phyloP scores from a whole-genome alignment of 2,329 filamentous ascomycete genomes.

The Geosmithia putterillii region DNA sequence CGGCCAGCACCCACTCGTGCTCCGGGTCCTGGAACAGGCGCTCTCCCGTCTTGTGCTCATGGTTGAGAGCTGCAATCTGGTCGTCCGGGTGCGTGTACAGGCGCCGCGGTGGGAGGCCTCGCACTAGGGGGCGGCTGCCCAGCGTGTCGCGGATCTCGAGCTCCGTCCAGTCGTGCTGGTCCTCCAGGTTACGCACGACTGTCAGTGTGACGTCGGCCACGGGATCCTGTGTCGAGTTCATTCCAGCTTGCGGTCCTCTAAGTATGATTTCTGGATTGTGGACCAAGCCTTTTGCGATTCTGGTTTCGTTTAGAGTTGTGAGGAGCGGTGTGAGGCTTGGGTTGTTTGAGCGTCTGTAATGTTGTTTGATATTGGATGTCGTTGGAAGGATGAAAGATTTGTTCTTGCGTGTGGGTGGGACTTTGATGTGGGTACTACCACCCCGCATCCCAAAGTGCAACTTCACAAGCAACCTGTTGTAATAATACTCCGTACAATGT shows the following conservation, averaged over 20 bases:
- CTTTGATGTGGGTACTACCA: no score
- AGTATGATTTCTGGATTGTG: background rate
- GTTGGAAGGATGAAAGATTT: background rate
- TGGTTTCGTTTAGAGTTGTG: background rate
- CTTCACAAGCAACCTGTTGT: no score
- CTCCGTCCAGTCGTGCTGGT: slow-evolving; percentile 64
- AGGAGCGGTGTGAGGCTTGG: background rate
- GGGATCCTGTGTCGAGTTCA: slow-evolving; percentile 4
- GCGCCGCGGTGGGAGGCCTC: slow-evolving; percentile 58
- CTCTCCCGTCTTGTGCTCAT: slow-evolving; percentile 35
- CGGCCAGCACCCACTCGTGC: slow-evolving; percentile 66
- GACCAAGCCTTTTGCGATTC: background rate
- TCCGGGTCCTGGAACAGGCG: slow-evolving; percentile 38
- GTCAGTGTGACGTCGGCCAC: slow-evolving; percentile 19
- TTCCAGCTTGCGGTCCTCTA: background rate
- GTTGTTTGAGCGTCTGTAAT: background rate
- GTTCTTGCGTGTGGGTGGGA: background rate
- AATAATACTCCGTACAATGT: no score
- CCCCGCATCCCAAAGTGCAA: no score
- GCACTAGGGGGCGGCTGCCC: slow-evolving; percentile 51
- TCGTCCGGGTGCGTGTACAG: slow-evolving; percentile 76
- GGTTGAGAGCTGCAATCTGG: slow-evolving; percentile 59
- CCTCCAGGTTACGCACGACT: slow-evolving; percentile 57
- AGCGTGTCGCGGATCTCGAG: slow-evolving; percentile 39
- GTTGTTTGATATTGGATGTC: background rate